phyloP scores from a whole-genome alignment of 2,329 filamentous ascomycete species.

The Cephalotrichum gorgonifer region DNA sequence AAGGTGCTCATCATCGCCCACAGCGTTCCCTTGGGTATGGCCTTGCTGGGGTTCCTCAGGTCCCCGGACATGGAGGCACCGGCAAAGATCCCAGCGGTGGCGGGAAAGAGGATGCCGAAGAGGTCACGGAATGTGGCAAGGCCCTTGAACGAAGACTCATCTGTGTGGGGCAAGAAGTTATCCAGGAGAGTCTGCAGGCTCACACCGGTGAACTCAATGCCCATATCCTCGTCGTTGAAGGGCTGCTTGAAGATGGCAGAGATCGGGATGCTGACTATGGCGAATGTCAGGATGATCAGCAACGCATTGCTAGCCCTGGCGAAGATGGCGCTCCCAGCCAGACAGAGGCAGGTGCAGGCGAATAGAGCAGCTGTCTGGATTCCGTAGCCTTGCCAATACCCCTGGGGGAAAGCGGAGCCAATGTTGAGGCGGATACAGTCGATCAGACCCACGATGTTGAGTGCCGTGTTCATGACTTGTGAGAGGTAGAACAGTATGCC shows the following conservation, averaged over 20 bases:
- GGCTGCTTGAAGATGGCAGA: constrained; percentile 61
- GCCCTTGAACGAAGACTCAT: constrained; percentile 50
- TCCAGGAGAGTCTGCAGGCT: constrained; percentile 57
- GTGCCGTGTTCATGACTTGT: constrained; percentile 75
- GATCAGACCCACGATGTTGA: constrained; percentile 80
- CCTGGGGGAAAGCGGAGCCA: constrained; percentile 54
- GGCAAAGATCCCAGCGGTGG: constrained; percentile 47
- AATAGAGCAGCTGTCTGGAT: constrained; percentile 63
- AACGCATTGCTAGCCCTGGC: constrained; percentile 70
- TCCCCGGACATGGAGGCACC: constrained; percentile 90
- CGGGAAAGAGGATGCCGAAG: constrained; percentile 78
- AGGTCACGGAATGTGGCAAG: constrained; percentile 67
- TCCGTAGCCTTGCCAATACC: constrained; percentile 68
- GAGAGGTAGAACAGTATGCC: constrained; percentile 84
- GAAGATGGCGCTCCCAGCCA: constrained; percentile 73
- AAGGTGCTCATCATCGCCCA: constrained; percentile 70
- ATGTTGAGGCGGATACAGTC: constrained; percentile 74
- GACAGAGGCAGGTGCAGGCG: constrained; percentile 63
- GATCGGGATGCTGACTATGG: constrained; percentile 72
- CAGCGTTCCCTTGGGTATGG: constrained; percentile 76
- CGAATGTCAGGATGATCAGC: constrained; percentile 57
- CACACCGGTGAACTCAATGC: constrained; percentile 70
- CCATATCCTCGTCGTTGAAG: constrained; percentile 51
- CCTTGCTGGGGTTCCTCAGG: constrained; percentile 68
- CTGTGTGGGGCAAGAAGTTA: constrained; percentile 65